A percentile compares a stretch with the other conserved stretches of the same genome.
phyloP scores from a whole-genome alignment of 2,329 filamentous ascomycete genomes.

The Sarocladium oryzae region DNA sequence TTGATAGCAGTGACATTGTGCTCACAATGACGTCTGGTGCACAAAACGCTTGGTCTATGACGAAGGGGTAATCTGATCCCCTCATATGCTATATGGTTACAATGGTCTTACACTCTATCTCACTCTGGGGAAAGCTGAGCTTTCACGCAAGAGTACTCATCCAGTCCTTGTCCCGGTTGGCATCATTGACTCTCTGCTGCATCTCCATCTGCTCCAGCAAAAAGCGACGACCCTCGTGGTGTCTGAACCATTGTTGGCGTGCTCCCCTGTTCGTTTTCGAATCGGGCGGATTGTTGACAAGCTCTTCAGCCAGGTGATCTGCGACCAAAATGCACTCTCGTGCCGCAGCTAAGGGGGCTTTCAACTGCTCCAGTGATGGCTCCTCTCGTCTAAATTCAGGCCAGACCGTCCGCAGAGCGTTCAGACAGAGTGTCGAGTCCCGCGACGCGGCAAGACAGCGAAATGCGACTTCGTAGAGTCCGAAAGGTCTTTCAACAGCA shows the following conservation, averaged over 20 bases:
- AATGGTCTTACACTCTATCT: neutral
- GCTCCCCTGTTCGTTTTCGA: neutral
- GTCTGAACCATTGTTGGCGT: neutral
- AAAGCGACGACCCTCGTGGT: neutral
- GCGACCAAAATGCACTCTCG: constrained; percentile 48
- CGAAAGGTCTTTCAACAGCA: constrained; percentile 38
- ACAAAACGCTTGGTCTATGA: neutral
- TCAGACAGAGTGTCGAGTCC: constrained; percentile 36
- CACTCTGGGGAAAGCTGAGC: neutral
- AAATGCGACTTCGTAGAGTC: constrained; percentile 51
- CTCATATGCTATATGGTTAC: neutral
- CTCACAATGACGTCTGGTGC: too few species aligned
- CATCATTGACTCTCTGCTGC: neutral
- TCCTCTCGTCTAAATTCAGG: constrained; percentile 53
- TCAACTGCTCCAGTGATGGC: constrained; percentile 32
- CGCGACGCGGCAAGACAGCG: constrained; percentile 23
- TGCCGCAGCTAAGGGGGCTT: neutral
- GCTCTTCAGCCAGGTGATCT: constrained; percentile 40
- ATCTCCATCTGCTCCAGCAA: neutral
- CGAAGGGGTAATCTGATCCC: neutral
- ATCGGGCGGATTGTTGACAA: constrained; percentile 17
- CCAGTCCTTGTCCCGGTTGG: neutral
- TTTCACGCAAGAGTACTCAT: neutral
- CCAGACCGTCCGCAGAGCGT: constrained; percentile 46
- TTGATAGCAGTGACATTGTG: too few species aligned